Percentiles rank a stretch among this genome's conserved stretches.
These are phyloP conservation scores for Euphrasia arctica DNA, from an alignment of 305 asterid species.

Conservation along the genomic window DNA sequence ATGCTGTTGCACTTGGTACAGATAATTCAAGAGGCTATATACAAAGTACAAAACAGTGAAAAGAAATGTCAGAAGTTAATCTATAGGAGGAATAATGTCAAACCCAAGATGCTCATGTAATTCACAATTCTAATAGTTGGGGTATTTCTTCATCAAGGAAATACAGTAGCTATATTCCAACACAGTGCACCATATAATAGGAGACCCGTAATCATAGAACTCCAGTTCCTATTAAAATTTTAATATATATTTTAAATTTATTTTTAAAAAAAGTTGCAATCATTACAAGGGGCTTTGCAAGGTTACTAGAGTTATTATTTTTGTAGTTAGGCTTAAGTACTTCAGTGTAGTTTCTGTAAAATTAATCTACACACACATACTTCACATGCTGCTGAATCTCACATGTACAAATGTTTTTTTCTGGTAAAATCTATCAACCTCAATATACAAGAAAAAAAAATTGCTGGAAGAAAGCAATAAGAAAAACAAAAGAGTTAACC, in stretches of 20 bases:
- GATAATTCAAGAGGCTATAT: conserved; percentile 57
- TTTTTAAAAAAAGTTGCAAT: not conserved
- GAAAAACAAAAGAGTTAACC: conserved; percentile 24
- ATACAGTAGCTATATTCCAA: conserved; percentile 1
- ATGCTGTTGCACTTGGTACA: conserved; percentile 35
- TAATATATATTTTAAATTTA: not conserved
- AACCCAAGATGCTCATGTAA: not conserved
- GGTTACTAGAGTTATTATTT: not conserved
- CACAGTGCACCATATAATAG: not conserved
- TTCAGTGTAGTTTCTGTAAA: not conserved
- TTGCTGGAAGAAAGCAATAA: not conserved
- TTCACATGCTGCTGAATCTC: conserved; percentile 6
- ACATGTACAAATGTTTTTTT: conserved; percentile 1
- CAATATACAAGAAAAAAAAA: conserved; percentile 18
- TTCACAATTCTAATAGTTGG: not conserved
- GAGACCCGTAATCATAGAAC: not conserved
- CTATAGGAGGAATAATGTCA: not conserved
- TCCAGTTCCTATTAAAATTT: not conserved
- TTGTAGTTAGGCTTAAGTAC: not conserved
- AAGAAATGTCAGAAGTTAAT: conserved; percentile 10
- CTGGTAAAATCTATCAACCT: not conserved
- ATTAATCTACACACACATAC: conserved; percentile 2
- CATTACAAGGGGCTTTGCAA: not conserved
- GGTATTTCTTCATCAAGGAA: not conserved
- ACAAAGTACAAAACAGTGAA: conserved; percentile 6